Evolutionary conservation across 192 early-diverging fungal species (phyloP), one percentile per base, ranked within the genome.

Genomic region (Coemansia asiatica): DNA sequence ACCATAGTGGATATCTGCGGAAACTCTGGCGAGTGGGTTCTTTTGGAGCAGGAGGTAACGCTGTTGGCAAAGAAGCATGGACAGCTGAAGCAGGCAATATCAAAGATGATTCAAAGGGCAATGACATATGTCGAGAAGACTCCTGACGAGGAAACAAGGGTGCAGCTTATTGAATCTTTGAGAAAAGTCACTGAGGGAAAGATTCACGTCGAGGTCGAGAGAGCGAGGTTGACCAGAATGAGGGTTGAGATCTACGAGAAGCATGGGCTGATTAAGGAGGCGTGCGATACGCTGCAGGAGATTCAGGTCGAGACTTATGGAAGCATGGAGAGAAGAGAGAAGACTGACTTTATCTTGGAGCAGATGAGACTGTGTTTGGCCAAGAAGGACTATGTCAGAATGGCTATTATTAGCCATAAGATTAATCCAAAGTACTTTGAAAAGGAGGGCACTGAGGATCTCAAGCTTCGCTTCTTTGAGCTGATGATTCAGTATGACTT

Each of bases 201-300:
- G 91, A 97, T 99, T 51, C 96, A 94, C 78, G 93, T 99, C n/a
- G 97, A 99, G 82, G 94, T 97, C 3, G 95, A 98, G 74, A 88
- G 96, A 18, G 97, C 97, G 9, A 88, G 97, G 8, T 80, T 99
- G 69, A 97, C 97, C 10, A 85, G 91, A 23, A 92, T 90, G 63
- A 83, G 97, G 49, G 87, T 93, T 21, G 91, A 88, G 61, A 94
- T 99, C 56, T 87, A 88, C 55, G 97, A 98, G 79, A 82, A 88
- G 19, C 91, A 97, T 69, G 96, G 95, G 5, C 90, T 95, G 47
- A 86, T 95, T 35, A 88, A 71, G 31, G 93, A 94, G 69, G 97
- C 97, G 5, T 93, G 92, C 27, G 95, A 98, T 59, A 91, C 95
- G 69, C 80, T 99, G 68, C 96, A 98, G 79, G 95, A 97, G 67